Evolutionary conservation across 495 filamentous ascomycete species (phyloP), one percentile per base, ranked within the genome.

Genomic region (Sordaria brevicollis): DNA sequence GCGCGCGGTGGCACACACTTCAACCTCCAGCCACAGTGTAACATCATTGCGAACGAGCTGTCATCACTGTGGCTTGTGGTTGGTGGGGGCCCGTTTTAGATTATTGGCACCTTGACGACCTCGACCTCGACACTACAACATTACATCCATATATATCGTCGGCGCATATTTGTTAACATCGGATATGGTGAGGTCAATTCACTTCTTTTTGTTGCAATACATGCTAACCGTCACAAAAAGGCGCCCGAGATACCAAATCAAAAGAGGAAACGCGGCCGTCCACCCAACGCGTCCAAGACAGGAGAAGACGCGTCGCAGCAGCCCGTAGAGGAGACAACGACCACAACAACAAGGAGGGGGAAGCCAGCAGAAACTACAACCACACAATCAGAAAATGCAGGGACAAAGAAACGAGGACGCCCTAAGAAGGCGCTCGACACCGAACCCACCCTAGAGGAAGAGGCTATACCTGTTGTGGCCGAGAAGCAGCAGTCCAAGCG

Each of bases 241-340:
- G 75, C 77, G 39, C 75, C 77, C 8, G 69, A 73, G 36, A 57
- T 72, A 62, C 73, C 78, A 62, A 80, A 78, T 66, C 79, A 80
- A 36, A 81, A 83, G 69, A 77, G 79, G 34, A 81, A 81, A 71
- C 80, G 80, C 76, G 81, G 81, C 72, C 80, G 79, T 65, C 78
- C 74, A 2, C 41, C 74, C 7, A 77, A 75, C 80, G 79, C 81
- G 81, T 81, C 77, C 62, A 74, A 77, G 69, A 70, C 72, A 33
- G 69, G 71, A 21, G 75, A 68, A 19, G 76, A 73, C 82, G 81
- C 79, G 80, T 80, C 80, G 11, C 34, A 65, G 36, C 34, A 65
- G 36, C 74, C 38, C 34, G 25, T 62, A 54, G 49, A 67, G 5
- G 11, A 67, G 36, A 38, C 65, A 31, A 62, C 31, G 21, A 41